A percentile compares a stretch with the other conserved stretches of the same genome.
phyloP scores from a whole-genome alignment of 768 basidiomycete species.

The Leccinum subgranulosum region DNA sequence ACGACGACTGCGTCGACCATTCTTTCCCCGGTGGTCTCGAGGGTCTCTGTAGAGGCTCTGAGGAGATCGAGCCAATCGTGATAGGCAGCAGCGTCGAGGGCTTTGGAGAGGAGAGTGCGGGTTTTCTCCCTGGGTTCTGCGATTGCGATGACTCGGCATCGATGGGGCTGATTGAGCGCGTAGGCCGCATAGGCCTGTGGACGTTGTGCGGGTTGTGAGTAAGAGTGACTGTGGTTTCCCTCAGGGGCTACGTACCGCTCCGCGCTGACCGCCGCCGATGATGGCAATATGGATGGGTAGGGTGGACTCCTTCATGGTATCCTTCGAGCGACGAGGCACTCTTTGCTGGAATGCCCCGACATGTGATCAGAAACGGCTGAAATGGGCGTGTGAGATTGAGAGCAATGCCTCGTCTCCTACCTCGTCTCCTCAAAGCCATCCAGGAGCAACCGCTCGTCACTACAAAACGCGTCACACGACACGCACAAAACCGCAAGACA shows the following conservation, averaged over 20 bases:
- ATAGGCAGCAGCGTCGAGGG: conserved; percentile 65
- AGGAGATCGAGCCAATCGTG: conserved; percentile 67
- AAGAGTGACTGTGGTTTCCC: too few species aligned
- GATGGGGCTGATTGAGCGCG: conserved; percentile 53
- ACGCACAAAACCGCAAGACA: conserved; percentile 19
- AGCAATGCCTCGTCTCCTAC: conserved; percentile 67
- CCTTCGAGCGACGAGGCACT: conserved; percentile 17
- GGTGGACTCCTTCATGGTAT: conserved; percentile 10
- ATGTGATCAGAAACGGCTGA: conserved; percentile 12
- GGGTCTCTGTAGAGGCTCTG: conserved; percentile 62
- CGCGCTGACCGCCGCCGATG: conserved; percentile 82
- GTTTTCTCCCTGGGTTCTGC: conserved; percentile 79
- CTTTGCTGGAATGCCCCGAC: too few species aligned
- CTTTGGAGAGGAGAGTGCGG: conserved; percentile 51
- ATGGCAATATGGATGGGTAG: conserved; percentile 68
- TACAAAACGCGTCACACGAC: conserved; percentile 12
- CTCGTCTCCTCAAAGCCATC: conserved; percentile 53
- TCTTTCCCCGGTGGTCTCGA: conserved; percentile 60
- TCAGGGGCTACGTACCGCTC: conserved; percentile 45
- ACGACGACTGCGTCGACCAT: conserved; percentile 83
- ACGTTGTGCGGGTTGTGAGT: neutral
- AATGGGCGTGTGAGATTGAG: too few species aligned
- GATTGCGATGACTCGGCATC: conserved; percentile 78
- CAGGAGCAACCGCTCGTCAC: conserved; percentile 21
- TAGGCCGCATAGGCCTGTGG: conserved; percentile 61